Conservation (phyloP, 2,329 filamentous ascomycete species). For the Dendrostoma leiphaemia region DNA sequence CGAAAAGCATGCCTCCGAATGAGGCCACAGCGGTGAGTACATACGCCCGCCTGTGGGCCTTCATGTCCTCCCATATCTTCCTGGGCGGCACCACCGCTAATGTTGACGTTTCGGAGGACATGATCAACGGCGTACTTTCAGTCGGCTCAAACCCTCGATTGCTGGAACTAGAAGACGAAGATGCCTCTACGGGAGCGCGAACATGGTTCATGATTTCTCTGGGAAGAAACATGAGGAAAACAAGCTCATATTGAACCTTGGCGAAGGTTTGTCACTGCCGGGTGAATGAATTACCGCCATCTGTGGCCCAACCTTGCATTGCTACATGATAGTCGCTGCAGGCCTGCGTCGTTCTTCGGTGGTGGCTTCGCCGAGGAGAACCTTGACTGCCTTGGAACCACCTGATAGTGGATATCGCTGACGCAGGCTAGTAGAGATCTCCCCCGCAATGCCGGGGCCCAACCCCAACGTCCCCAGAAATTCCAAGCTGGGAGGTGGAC, state of each 20-base stretch:
- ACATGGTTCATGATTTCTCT: not conserved
- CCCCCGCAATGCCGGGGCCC: not conserved
- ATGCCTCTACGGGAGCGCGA: not conserved
- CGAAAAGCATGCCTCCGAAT: slow-evolving; percentile 18
- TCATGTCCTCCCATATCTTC: slow-evolving; percentile 13
- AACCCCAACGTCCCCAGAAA: no score
- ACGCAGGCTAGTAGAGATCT: not conserved
- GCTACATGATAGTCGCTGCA: not conserved
- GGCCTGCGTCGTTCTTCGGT: not conserved
- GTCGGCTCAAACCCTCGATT: not conserved
- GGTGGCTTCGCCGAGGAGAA: not conserved
- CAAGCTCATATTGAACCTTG: not conserved
- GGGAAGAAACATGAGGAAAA: not conserved
- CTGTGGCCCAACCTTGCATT: not conserved
- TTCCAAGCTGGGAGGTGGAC: no score
- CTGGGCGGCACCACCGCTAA: not conserved
- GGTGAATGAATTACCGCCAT: not conserved
- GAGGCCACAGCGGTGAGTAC: slow-evolving; percentile 16
- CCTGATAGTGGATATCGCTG: not conserved
- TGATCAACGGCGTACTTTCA: slow-evolving; percentile 1
- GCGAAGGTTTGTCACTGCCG: not conserved
- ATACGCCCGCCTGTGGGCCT: slow-evolving; percentile 10
- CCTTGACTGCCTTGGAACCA: no score
- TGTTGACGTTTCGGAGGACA: not conserved
- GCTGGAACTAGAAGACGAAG: not conserved